These are phyloP conservation scores for Neonectria ditissima DNA, from an alignment of 2,329 filamentous ascomycete genomes.

Conservation along the genomic window DNA sequence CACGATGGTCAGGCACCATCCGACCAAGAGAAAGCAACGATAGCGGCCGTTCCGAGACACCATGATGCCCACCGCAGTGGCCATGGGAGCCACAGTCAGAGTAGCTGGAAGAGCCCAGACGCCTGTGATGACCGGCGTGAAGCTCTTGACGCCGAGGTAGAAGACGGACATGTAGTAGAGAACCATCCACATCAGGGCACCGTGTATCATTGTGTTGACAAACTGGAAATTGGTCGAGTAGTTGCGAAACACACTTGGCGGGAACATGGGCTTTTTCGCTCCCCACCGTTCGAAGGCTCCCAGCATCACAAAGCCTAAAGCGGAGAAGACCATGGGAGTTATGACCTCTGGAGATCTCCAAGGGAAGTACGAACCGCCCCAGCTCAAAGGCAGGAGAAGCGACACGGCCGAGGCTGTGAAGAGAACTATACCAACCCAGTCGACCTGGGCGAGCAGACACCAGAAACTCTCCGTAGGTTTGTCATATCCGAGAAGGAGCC, in stretches of 20 bases:
- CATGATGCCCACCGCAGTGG: conserved; percentile 65
- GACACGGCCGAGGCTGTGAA: conserved; percentile 55
- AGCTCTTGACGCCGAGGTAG: conserved; percentile 41
- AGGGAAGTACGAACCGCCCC: conserved; percentile 29
- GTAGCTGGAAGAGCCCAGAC: conserved; percentile 70
- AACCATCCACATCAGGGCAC: conserved; percentile 45
- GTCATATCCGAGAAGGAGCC: conserved; percentile 46
- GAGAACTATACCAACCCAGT: conserved; percentile 71
- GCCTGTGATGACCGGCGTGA: conserved; percentile 40
- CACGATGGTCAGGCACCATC: conserved; percentile 70
- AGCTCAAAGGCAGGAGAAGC: conserved; percentile 35
- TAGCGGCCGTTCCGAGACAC: conserved; percentile 69
- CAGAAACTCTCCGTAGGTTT: conserved; percentile 11
- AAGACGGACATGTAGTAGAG: conserved; percentile 46
- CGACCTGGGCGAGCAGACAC: conserved; percentile 54
- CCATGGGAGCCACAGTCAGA: conserved; percentile 72
- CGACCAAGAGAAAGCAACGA: conserved; percentile 69
- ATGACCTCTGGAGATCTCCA: conserved; percentile 55
- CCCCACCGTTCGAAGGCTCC: conserved; percentile 33
- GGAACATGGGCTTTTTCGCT: conserved; percentile 40
- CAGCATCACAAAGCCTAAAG: conserved; percentile 54
- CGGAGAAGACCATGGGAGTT: conserved; percentile 69
- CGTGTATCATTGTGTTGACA: conserved; percentile 38
- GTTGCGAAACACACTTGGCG: conserved; percentile 35
- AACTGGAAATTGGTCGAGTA: conserved; percentile 39